These are phyloP conservation scores for Torulaspora franciscae DNA, from an alignment of 805 yeast species.

Conservation along the genomic window DNA sequence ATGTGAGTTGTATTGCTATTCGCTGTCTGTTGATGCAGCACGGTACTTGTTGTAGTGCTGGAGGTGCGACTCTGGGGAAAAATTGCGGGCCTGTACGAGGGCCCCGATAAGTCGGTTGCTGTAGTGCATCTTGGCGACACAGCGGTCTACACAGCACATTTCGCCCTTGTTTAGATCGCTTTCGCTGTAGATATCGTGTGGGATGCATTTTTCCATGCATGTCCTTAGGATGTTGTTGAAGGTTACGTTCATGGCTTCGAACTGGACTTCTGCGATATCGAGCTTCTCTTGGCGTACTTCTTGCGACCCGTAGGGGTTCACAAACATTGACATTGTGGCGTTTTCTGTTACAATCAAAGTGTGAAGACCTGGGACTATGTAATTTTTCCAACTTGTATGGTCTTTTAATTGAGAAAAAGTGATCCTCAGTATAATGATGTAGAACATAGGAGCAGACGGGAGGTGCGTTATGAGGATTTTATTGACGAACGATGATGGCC, in stretches of 20 bases:
- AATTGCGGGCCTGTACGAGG: constrained; percentile 41
- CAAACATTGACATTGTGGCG: constrained; percentile 55
- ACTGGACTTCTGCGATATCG: constrained; percentile 62
- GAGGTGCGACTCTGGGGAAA: constrained; percentile 45
- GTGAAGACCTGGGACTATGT: background rate
- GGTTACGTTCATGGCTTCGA: constrained; percentile 55
- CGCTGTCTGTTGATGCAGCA: background rate
- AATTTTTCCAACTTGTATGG: background rate
- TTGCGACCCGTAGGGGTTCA: constrained; percentile 43
- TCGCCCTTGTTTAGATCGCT: constrained; percentile 83
- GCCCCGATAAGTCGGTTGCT: constrained; percentile 63
- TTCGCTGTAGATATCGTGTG: constrained; percentile 74
- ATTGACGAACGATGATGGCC: constrained; percentile 94
- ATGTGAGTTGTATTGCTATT: background rate
- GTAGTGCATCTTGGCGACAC: constrained; percentile 76
- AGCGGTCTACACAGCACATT: constrained; percentile 72
- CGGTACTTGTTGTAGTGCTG: constrained; percentile 24
- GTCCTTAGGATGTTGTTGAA: constrained; percentile 51
- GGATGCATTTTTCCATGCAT: constrained; percentile 75
- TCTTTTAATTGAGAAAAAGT: background rate
- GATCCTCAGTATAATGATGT: background rate
- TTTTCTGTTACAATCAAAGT: background rate
- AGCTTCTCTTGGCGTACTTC: constrained; percentile 57
- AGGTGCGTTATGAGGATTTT: constrained; percentile 44
- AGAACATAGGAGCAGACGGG: background rate